Evolutionary conservation across 257 asterid genomes (phyloP), one percentile per base, ranked within the genome.

Genomic region (Prunella vulgaris): DNA sequence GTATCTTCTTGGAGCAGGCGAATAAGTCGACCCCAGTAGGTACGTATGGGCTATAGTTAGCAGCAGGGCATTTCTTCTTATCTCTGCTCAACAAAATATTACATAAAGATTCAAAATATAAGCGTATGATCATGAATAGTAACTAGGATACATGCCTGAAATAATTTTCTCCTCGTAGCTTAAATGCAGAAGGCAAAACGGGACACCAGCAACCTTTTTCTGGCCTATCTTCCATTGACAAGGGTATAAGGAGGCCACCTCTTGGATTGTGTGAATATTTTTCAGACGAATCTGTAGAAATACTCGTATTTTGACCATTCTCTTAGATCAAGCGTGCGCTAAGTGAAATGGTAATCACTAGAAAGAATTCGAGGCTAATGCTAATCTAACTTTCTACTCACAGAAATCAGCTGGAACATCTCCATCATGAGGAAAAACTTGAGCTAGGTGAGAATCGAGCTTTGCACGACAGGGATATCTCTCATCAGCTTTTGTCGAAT

Each of bases 21-120:
- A 90, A 93, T 64, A 90, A 66, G 78, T 90, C 98, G 60, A 85
- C 83, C 5, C 97, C 97, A 33, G 86, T 76, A 15, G 98, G 96
- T 30, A 75, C 51, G 10, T 88, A 93, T 18, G 95, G 96, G 62
- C 92, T 79, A 51, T 71, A 84, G 46, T 84, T 79, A 2, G 97
- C 76, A 35, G 97, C 97, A 1, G 95, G 86, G 7, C 27, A 37
- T 60, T 90, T 93, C 94, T 79, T 90, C 60, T 80, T 88, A 78
- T 93, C 98, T 79, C 96, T 92, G 92, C 79, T 74, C 33, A 17
- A 24, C 22, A 63, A 1, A 22, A 27, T 42, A 18, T 49, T 60
- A 30, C 20, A n/a, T 70, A 17, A 46, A 27, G 25, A 20, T 6
- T 35, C 5, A 1, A 0, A 33, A 44, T 18, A 61, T 9, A 7